Percentiles rank a stretch among this genome's conserved stretches.
These are phyloP conservation scores for Hanseniaspora occidentalis DNA, from an alignment of 805 yeast genomes.

Conservation along the genomic window DNA sequence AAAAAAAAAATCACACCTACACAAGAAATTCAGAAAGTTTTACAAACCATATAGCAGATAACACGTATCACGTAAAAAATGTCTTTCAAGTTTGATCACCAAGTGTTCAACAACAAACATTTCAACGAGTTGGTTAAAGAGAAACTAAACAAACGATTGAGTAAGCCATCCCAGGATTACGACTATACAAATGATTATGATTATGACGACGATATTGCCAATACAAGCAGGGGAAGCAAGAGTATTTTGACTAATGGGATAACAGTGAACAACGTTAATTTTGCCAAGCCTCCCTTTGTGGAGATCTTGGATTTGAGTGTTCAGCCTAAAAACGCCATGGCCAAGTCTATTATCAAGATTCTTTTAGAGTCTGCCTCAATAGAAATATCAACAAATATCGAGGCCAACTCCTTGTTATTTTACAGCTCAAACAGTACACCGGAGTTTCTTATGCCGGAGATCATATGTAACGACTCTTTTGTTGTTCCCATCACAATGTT, in stretches of 20 bases:
- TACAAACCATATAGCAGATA: background rate
- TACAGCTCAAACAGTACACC: conserved; percentile 18
- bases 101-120: conserved; percentile 19
- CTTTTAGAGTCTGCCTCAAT: conserved; percentile 21
- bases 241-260: conserved; percentile 21
- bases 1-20: too few species aligned
- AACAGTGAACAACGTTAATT: conserved; percentile 19
- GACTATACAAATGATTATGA: conserved; percentile 7
- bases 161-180: conserved; percentile 9
- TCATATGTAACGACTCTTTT: conserved; percentile 24
- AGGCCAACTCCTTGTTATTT: conserved; percentile 21
- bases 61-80: too few species aligned
- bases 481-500: conserved; percentile 25
- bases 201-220: conserved; percentile 9
- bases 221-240: conserved; percentile 8
- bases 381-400: conserved; percentile 24
- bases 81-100: conserved; percentile 22
- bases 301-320: conserved; percentile 24
- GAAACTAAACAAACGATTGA: conserved; percentile 17
- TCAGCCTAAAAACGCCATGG: conserved; percentile 17
- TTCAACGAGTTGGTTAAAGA: conserved; percentile 20
- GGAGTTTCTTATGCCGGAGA: conserved; percentile 19
- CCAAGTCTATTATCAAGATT: conserved; percentile 24
- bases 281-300: conserved; percentile 20
- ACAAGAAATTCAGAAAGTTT: background rate